Conservation (phyloP, 1,284 basidiomycete species). For the Trametes hirsuta region DNA sequence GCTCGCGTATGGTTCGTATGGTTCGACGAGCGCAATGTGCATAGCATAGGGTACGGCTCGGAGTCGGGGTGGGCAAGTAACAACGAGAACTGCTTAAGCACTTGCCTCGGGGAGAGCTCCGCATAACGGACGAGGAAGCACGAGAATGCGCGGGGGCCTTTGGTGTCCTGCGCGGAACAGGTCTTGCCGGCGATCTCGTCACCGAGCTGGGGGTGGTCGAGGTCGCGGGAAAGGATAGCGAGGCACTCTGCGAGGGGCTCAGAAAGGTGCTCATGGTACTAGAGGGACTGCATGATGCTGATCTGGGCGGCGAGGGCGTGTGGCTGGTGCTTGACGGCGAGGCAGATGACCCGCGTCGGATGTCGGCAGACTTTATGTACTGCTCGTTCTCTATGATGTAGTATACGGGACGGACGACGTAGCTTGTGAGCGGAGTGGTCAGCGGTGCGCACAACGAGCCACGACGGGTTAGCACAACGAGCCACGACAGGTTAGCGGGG, state of each 20-base stretch:
- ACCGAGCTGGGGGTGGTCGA: slow-evolving; percentile 86
- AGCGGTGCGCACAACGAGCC: background rate
- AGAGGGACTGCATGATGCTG: slow-evolving; percentile 88
- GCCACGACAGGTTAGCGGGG: background rate
- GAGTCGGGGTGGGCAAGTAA: slow-evolving; percentile 89
- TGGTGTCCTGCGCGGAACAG: slow-evolving; percentile 84
- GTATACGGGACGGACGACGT: slow-evolving; percentile 86
- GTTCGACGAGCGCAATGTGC: slow-evolving; percentile 93
- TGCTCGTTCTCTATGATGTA: slow-evolving; percentile 85
- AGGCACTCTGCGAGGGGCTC: slow-evolving; percentile 95
- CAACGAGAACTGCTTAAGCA: slow-evolving; percentile 90
- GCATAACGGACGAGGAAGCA: slow-evolving; percentile 85
- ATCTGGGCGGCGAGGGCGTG: slow-evolving; percentile 88
- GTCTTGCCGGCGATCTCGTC: slow-evolving; percentile 85
- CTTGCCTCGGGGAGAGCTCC: slow-evolving; percentile 82
- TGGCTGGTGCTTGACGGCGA: slow-evolving; percentile 90
- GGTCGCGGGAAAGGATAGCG: slow-evolving; percentile 80
- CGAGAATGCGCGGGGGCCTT: slow-evolving; percentile 87
- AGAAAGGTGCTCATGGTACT: slow-evolving; percentile 93
- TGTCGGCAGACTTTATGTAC: slow-evolving; percentile 82
- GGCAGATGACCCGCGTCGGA: slow-evolving; percentile 84
- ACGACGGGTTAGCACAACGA: too few species aligned
- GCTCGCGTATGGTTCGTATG: slow-evolving; percentile 78
- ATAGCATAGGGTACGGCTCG: slow-evolving; percentile 89
- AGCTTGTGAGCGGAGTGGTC: slow-evolving; percentile 47